Conservation (phyloP, 495 filamentous ascomycete genomes). For the Tuber brumale region DNA sequence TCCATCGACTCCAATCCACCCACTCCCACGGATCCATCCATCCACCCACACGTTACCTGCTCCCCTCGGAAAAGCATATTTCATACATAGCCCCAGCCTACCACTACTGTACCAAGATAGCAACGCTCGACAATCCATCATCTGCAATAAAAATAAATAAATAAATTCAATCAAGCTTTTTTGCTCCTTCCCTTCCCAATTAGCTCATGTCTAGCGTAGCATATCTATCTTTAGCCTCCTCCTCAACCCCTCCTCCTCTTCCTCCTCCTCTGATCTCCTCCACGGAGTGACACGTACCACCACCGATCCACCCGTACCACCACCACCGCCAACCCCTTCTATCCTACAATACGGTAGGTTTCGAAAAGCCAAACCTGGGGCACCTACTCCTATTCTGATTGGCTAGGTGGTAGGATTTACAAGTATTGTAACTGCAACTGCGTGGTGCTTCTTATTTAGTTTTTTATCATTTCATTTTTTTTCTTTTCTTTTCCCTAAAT, state of each 20-base stretch:
- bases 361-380: not conserved
- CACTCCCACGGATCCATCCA: not conserved
- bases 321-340: not conserved
- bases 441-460: not conserved
- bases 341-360: not conserved
- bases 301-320: not conserved
- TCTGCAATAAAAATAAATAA: not conserved
- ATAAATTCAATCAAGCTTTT: not conserved
- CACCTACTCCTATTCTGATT: not conserved
- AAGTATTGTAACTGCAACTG: not conserved
- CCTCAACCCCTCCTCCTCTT: not conserved
- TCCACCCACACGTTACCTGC: not conserved
- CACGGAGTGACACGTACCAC: conserved; percentile 1
- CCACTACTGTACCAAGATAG: not conserved
- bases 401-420: not conserved
- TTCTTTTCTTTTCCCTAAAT: not conserved
- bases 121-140: not conserved
- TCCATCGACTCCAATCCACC: not conserved
- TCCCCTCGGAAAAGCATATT: not conserved
- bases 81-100: not conserved
- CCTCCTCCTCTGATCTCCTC: not conserved
- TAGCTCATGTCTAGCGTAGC: not conserved
- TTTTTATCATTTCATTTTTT: not conserved
- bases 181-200: not conserved
- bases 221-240: conserved; percentile 1